Evolutionary conservation across 2,329 filamentous ascomycete genomes (phyloP).

Genomic region (Fusarium lateritium): DNA sequence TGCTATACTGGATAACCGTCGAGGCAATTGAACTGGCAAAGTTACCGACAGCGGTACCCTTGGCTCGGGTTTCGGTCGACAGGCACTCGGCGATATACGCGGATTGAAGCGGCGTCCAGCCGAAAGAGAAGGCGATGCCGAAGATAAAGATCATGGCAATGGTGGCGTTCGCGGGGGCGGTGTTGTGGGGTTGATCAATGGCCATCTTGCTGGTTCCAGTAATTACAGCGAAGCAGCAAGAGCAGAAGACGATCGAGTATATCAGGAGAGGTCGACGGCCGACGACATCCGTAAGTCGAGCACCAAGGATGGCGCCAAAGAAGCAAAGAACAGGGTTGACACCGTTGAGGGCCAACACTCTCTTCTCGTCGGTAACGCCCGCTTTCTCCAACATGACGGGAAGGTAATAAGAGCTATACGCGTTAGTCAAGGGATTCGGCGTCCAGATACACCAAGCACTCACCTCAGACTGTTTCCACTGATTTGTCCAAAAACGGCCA

Average conservation of each 20-base stretch:
- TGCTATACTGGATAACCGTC: slow-evolving; percentile 61
- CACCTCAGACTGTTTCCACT: slow-evolving; percentile 62
- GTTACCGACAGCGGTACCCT: slow-evolving; percentile 62
- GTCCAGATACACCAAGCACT: fast-evolving
- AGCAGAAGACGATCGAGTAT: slow-evolving; percentile 62
- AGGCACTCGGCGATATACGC: slow-evolving; percentile 66
- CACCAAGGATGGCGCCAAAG: slow-evolving; percentile 66
- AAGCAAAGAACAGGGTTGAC: slow-evolving; percentile 69
- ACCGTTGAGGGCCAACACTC: slow-evolving; percentile 65
- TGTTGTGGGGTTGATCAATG: slow-evolving; percentile 53
- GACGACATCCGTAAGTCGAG: slow-evolving; percentile 68
- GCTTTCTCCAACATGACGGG: slow-evolving; percentile 65
- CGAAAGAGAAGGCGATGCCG: slow-evolving; percentile 65
- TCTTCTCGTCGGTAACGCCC: slow-evolving; percentile 65
- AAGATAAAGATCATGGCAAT: slow-evolving; percentile 67
- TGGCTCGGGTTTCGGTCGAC: slow-evolving; percentile 61
- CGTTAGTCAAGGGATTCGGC: fast-evolving
- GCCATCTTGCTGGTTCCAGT: slow-evolving; percentile 64
- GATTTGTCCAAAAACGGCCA: slow-evolving; percentile 68
- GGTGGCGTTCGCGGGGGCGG: slow-evolving; percentile 59
- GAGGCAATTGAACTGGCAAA: slow-evolving; percentile 57
- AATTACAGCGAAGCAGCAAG: slow-evolving; percentile 64
- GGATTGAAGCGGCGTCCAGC: slow-evolving; percentile 64
- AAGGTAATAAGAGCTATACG: slow-evolving; percentile 67
- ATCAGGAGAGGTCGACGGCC: slow-evolving; percentile 71